Evolutionary conservation across 768 basidiomycete genomes (phyloP), one percentile per base, ranked within the genome.

Genomic region (Boletus fagicola): DNA sequence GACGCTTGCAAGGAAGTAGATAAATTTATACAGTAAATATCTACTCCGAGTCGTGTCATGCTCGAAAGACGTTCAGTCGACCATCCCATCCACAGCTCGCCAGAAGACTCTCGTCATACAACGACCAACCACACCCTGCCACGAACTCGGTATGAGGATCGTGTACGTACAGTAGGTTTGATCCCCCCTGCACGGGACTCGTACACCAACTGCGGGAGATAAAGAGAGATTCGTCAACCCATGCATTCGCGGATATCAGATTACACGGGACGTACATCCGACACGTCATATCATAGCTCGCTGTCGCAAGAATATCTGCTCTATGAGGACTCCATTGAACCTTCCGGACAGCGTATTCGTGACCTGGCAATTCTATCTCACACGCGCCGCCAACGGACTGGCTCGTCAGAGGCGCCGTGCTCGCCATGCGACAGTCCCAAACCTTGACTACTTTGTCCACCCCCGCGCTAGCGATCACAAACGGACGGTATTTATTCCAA

Each of bases 201-300:
- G 86, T 87, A 58, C 83, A 83, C 92, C 92, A 94, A 63, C 92
- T 90, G 58, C 10, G 57, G 6, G 28, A 38, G 52, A 45, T 12
- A 38, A 16, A 13, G 50, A 49, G 11, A 36, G 13, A n/a, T 12
- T 26, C 16, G 46, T 62, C 44, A 56, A 40, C 9, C 4, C 20
- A 18, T 22, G 30, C 36, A 15, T 44, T 18, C 46, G n/a, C 46
- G 5, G 16, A 47, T 1, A 53, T 20, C 47, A 50, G 38, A 43
- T 56, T 22, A 42, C n/a, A 42, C 58, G 49, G 12, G 31, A 81
- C 87, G 69, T 77, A 97, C 89, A 95, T 80, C 70, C 92, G 80
- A 72, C 89, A 93, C 1, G 94, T 94, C 96, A 98, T 98, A 68
- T 98, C 96, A 74, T 98, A 95, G 65, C 89, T 87, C 39, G 83